Conservation (phyloP, 2,329 filamentous ascomycete genomes). For the Bipolaris oryzae region DNA sequence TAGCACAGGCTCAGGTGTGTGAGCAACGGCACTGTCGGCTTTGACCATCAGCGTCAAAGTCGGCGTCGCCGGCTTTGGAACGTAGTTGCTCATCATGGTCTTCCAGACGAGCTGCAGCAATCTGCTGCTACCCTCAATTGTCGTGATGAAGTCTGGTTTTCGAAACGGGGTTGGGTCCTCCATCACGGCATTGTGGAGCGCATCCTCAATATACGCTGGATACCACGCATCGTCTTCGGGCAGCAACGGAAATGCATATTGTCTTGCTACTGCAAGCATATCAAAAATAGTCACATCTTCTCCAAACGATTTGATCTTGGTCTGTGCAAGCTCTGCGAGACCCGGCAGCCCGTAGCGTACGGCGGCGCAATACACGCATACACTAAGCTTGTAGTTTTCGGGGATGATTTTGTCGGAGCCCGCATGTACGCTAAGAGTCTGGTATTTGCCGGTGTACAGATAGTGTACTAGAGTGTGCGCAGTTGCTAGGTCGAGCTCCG, state of each 20-base stretch:
- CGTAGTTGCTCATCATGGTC: constrained; percentile 33
- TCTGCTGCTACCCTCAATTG: constrained; percentile 33
- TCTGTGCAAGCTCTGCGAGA: constrained; percentile 32
- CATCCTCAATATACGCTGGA: constrained; percentile 28
- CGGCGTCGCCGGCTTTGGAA: neutral
- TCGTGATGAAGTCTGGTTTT: constrained; percentile 31
- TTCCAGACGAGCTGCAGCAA: constrained; percentile 38
- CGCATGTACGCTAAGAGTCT: constrained; percentile 16
- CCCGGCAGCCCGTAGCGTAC: constrained; percentile 32
- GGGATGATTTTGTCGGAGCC: constrained; percentile 6
- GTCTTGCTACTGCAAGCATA: constrained; percentile 25
- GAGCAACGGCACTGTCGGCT: no score
- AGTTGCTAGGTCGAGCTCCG: constrained; percentile 31
- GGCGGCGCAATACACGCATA: constrained; percentile 37
- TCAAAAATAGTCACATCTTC: constrained; percentile 31
- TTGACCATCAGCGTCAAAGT: constrained; percentile 4
- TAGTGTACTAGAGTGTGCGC: constrained; percentile 36
- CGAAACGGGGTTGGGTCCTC: constrained; percentile 32
- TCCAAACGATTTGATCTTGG: constrained; percentile 24
- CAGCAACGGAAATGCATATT: constrained; percentile 28
- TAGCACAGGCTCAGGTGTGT: neutral
- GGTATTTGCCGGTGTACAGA: constrained; percentile 32
- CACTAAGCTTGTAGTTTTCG: constrained; percentile 26
- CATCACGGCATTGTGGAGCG: constrained; percentile 26
- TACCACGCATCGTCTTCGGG: constrained; percentile 36